Evolutionary conservation across 768 basidiomycete genomes (phyloP), one percentile per base, ranked within the genome.

Genomic region (Dictyophora rubrovolvata): DNA sequence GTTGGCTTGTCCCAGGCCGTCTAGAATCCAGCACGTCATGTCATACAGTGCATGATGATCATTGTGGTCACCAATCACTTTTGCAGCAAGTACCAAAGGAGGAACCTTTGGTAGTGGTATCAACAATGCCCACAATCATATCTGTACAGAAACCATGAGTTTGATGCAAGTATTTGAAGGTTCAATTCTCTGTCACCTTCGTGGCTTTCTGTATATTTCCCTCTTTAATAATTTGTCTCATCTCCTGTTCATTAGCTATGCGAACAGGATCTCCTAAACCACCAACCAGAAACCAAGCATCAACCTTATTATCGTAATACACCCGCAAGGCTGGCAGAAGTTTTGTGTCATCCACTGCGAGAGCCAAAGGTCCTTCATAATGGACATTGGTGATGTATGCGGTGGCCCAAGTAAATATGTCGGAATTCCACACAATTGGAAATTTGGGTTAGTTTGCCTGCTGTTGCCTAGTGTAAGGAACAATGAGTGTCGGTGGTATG

Each of bases 271-370:
- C 71, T 6, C 55, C 66, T 0, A 54, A 53, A 2, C 53, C 59
- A 0, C 73, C 71, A 35, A 73, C 36, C 4, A 74, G 37, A 48
- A 62, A 70, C 52, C 66, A 63, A 0, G 14, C 17, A 2, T 70
- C 48, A 1, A 61, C 36, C 0, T 54, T 47, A 0, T 9, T 5
- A 56, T 73, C 71, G 23, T 55, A 73, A 55, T 66, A 71, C 0
- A 66, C 63, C 0, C 65, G 63, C 16, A 69, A 63, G 0, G 63
- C 58, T 0, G 64, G 49, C n/a, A 64, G 61, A 0, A 74, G 65
- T 56, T 74, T 73, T 0, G 72, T 72, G 50, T 76, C 74, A 54
- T 76, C 72, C 23, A 70, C 72, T 51, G 66, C 65, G 0, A 74
- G 55, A 2, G 56, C 65, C 6, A 51, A 33, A 2, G 28, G 28